A percentile compares a stretch with the other conserved stretches of the same genome.
Conservation (phyloP, 75 land plant genomes). For the Larix kaempferi region DNA sequence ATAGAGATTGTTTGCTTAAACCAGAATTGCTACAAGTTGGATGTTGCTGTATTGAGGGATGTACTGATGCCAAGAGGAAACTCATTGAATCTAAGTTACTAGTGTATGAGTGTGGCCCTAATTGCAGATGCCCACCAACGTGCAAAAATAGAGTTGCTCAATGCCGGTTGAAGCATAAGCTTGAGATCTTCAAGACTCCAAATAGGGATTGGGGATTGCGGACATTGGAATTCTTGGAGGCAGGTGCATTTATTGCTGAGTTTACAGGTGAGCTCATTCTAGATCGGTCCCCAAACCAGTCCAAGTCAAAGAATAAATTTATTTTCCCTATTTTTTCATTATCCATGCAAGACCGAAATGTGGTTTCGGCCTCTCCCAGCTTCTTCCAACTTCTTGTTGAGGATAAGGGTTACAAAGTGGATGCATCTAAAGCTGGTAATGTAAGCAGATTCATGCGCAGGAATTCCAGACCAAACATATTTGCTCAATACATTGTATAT, state of each 20-base stretch:
- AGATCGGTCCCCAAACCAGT: too few relatives aligned
- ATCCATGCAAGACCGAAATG: too few relatives aligned
- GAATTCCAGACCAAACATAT: too few relatives aligned
- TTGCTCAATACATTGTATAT: too few relatives aligned
- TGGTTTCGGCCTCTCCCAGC: too few relatives aligned
- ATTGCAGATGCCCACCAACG: constrained; percentile 61
- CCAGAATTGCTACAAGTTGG: constrained; percentile 25
- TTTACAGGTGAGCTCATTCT: constrained; percentile 71
- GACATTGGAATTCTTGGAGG: constrained; percentile 70
- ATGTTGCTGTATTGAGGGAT: constrained; percentile 46
- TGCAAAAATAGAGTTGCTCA: too few relatives aligned
- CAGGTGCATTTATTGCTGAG: constrained; percentile 79
- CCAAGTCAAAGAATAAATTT: too few relatives aligned
- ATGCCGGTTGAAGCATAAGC: constrained; percentile 36
- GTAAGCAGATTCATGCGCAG: too few relatives aligned
- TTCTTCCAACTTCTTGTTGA: too few relatives aligned
- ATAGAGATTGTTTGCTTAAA: constrained; percentile 2
- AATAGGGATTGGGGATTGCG: constrained; percentile 87
- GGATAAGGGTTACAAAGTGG: too few relatives aligned
- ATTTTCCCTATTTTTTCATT: too few relatives aligned
- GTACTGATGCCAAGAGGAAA: constrained; percentile 20
- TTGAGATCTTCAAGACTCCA: constrained; percentile 71
- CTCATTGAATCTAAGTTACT: constrained; percentile 50
- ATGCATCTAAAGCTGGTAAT: too few relatives aligned
- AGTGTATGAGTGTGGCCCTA: constrained; percentile 65